phyloP scores from a whole-genome alignment of 2,329 filamentous ascomycete genomes.

The Penicillium italicum region DNA sequence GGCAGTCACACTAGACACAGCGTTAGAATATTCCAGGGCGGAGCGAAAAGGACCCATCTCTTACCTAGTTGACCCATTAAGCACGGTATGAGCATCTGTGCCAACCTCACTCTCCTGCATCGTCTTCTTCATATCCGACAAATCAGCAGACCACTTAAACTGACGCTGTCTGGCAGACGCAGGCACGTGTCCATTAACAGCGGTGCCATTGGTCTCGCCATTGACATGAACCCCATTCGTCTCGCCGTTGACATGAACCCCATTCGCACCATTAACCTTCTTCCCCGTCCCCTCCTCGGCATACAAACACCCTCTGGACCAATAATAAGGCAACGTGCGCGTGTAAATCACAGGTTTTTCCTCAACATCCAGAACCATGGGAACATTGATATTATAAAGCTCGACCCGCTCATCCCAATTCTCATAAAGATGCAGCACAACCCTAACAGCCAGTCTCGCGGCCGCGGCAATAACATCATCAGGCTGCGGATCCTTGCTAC shows the following conservation, averaged over 20 bases:
- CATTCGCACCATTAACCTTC: conserved; percentile 44
- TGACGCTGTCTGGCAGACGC: conserved; percentile 65
- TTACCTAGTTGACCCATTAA: conserved; percentile 77
- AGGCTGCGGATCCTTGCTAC: conserved; percentile 76
- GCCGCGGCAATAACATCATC: conserved; percentile 69
- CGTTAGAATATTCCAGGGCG: neutral
- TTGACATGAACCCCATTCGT: conserved; percentile 6
- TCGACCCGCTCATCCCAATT: conserved; percentile 71
- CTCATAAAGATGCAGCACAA: conserved; percentile 69
- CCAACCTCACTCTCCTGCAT: conserved; percentile 71
- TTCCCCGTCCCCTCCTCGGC: conserved; percentile 59
- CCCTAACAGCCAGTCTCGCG: conserved; percentile 63
- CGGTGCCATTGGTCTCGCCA: neutral
- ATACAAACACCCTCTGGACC: conserved; percentile 74
- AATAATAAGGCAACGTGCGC: conserved; percentile 79
- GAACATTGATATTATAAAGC: conserved; percentile 82
- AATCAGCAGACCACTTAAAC: conserved; percentile 85
- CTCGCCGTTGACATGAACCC: neutral
- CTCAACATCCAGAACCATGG: conserved; percentile 70
- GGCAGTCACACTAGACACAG: conserved; percentile 69
- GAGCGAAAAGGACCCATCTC: neutral
- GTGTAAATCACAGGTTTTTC: conserved; percentile 68
- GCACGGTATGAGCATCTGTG: conserved; percentile 86
- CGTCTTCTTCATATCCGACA: conserved; percentile 78
- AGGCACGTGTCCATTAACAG: neutral